Evolutionary conservation across 148 eudicot species (phyloP).

Genomic region (Suaeda aralocaspica): DNA sequence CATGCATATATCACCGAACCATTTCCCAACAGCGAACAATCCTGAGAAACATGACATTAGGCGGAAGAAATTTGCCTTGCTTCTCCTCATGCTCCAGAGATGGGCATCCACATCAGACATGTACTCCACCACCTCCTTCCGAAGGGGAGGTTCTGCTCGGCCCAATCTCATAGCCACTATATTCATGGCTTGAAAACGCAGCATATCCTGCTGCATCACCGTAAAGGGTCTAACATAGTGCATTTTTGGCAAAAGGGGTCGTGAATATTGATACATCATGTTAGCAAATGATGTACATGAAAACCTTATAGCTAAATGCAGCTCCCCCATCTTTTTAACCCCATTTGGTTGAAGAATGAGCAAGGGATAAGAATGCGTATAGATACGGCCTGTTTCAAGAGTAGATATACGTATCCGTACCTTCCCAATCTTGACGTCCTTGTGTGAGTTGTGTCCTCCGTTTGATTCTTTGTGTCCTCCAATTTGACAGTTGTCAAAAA

Average conservation of each 20-base stretch:
- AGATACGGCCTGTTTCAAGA: conserved; percentile 84
- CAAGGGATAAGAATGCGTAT: conserved; percentile 87
- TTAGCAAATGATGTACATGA: conserved; percentile 81
- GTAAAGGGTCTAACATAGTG: conserved; percentile 82
- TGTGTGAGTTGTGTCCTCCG: conserved; percentile 50
- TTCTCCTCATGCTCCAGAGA: conserved; percentile 93
- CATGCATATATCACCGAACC: conserved; percentile 81
- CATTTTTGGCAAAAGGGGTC: conserved; percentile 88
- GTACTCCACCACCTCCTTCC: conserved; percentile 90
- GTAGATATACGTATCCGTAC: conserved; percentile 88
- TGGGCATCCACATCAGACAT: conserved; percentile 95
- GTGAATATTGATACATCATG: conserved; percentile 75
- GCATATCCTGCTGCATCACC: conserved; percentile 87
- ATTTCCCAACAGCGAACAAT: conserved; percentile 65
- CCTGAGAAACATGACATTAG: conserved; percentile 83
- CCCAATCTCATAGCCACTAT: conserved; percentile 86
- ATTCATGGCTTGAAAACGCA: conserved; percentile 82
- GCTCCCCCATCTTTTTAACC: conserved; percentile 94
- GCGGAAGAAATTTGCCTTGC: conserved; percentile 93
- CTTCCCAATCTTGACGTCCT: conserved; percentile 82
- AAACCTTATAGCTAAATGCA: conserved; percentile 84
- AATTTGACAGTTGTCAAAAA: conserved; percentile 83
- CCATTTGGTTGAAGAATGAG: conserved; percentile 82
- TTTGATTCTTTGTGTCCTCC: conserved; percentile 55
- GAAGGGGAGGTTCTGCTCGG: conserved; percentile 83